A percentile compares a stretch with the other conserved stretches of the same genome.
These are phyloP conservation scores for Rubia tinctorum DNA, from an alignment of 305 asterid genomes.

Conservation along the genomic window DNA sequence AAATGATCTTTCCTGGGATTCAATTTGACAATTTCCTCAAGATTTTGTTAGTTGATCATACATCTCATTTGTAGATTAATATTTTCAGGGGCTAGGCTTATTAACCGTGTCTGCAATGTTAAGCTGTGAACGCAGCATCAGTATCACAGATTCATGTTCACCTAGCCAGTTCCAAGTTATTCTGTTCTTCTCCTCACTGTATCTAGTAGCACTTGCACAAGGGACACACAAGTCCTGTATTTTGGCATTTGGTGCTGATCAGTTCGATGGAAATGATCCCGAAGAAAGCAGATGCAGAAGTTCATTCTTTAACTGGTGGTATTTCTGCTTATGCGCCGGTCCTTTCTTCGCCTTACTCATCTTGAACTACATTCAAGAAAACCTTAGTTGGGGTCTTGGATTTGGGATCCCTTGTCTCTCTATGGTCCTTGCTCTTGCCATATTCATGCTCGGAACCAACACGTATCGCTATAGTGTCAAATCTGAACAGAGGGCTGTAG, in stretches of 20 bases:
- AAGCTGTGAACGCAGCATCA: slow-evolving; percentile 6
- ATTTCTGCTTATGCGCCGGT: slow-evolving; percentile 34
- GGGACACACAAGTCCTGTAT: slow-evolving; percentile 45
- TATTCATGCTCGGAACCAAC: slow-evolving; percentile 9
- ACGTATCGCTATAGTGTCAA: slow-evolving; percentile 6
- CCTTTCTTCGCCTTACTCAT: slow-evolving; percentile 27
- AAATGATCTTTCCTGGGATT: too few relatives aligned
- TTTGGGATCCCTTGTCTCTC: slow-evolving; percentile 48
- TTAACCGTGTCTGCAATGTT: slow-evolving; percentile 44
- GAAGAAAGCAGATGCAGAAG: slow-evolving; percentile 35
- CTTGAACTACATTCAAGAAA: slow-evolving; percentile 24
- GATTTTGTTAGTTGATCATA: background rate
- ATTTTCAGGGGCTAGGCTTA: slow-evolving; percentile 50
- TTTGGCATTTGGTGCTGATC: slow-evolving; percentile 56
- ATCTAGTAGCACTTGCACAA: slow-evolving; percentile 34
- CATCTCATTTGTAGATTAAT: background rate
- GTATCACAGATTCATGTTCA: background rate
- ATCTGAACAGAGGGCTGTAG: slow-evolving; percentile 13
- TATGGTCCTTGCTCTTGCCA: background rate
- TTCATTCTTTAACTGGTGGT: slow-evolving; percentile 62
- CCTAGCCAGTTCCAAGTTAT: slow-evolving; percentile 6
- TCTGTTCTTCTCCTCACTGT: slow-evolving; percentile 38
- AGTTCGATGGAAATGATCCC: slow-evolving; percentile 42
- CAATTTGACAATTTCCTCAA: too few relatives aligned
- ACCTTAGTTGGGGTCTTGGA: slow-evolving; percentile 32